These are phyloP conservation scores for Neospora caninum DNA, from an alignment of 169 alveolate species.

Conservation along the genomic window DNA sequence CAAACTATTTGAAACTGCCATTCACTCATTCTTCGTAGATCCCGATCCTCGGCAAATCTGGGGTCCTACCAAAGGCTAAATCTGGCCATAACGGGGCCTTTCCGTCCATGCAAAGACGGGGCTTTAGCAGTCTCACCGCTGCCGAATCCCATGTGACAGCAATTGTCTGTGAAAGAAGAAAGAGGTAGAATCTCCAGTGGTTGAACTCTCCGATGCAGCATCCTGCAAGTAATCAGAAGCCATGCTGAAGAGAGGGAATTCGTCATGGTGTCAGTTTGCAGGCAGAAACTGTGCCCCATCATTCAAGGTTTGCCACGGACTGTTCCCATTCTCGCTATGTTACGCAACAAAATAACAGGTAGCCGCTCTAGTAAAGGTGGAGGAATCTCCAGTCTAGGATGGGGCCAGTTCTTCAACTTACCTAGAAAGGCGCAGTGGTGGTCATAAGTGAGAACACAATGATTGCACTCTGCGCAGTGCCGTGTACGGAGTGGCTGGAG, in stretches of 20 bases:
- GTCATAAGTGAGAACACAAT: slow-evolving; percentile 77
- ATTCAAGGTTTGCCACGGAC: too few species aligned
- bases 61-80: too few species aligned
- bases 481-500: slow-evolving; percentile 75
- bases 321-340: too few species aligned
- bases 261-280: too few species aligned
- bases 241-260: background rate
- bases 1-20: too few species aligned
- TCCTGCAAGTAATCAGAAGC: background rate
- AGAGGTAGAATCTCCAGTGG: slow-evolving; percentile 34
- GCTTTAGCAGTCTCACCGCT: background rate
- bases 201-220: slow-evolving; percentile 37
- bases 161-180: background rate
- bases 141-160: slow-evolving; percentile 18
- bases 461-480: slow-evolving; percentile 78
- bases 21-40: too few species aligned
- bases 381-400: too few species aligned
- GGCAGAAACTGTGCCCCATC: too few species aligned
- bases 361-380: too few species aligned
- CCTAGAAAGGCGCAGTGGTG: slow-evolving; percentile 85
- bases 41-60: too few species aligned
- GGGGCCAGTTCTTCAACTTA: background rate
- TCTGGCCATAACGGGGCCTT: too few species aligned
- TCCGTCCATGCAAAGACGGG: background rate
- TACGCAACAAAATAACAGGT: too few species aligned